Evolutionary conservation across 1,284 basidiomycete species (phyloP).

Genomic region (Sporisorium graminicola): DNA sequence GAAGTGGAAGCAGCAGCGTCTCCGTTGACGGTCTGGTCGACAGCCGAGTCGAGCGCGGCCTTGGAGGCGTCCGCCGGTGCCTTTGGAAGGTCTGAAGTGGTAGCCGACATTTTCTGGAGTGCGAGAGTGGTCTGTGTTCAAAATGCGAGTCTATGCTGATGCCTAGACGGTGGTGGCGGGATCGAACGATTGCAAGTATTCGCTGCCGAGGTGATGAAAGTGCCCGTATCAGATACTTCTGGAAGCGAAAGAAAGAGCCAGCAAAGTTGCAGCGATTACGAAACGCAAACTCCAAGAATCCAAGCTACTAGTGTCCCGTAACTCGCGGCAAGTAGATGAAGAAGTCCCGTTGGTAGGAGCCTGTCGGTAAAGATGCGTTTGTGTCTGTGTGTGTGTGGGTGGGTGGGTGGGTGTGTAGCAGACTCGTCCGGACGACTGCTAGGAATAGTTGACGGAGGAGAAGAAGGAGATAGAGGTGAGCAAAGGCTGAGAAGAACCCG

Average conservation of each 20-base stretch:
- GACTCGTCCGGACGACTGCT: not conserved
- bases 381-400: conserved; percentile 4
- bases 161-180: not conserved
- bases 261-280: not conserved
- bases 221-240: not conserved
- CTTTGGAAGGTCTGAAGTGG: conserved; percentile 46
- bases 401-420: no score
- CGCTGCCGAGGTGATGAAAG: not conserved
- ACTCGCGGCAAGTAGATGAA: not conserved
- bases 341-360: not conserved
- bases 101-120: conserved; percentile 28
- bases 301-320: not conserved
- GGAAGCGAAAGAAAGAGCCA: not conserved
- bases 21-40: conserved; percentile 41
- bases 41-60: conserved; percentile 58
- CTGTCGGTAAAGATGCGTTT: not conserved
- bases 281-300: not conserved
- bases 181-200: not conserved
- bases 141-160: not conserved
- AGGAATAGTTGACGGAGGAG: not conserved
- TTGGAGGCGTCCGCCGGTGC: conserved; percentile 57
- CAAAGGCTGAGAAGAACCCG: conserved; percentile 17
- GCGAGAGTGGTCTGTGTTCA: not conserved
- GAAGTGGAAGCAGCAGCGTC: conserved; percentile 15
- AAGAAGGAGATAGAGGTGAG: not conserved